Evolutionary conservation across 202 grass and related monocot genomes (phyloP).

Genomic region (Zizania palustris): DNA sequence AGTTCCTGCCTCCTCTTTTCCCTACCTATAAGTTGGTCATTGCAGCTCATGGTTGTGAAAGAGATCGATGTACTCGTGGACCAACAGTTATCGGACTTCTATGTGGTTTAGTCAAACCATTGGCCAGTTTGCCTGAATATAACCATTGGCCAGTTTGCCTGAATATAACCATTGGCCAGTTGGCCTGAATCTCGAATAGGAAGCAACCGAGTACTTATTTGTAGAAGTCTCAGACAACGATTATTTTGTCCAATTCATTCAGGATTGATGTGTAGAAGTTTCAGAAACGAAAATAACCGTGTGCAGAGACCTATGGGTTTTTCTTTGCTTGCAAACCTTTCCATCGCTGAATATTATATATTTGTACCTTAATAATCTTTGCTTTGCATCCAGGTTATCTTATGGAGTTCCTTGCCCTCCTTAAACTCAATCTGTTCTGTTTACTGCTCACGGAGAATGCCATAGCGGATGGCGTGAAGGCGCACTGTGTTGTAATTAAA

Average conservation of each 20-base stretch:
- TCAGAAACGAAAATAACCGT: not conserved
- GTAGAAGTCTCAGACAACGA: slow-evolving; percentile 6
- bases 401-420: not conserved
- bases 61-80: slow-evolving; percentile 29
- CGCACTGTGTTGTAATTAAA: not conserved
- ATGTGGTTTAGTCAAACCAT: slow-evolving; percentile 1
- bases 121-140: not conserved
- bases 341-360: not conserved
- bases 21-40: not conserved
- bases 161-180: not conserved
- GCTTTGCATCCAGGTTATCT: not conserved
- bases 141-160: not conserved
- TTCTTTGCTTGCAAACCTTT: slow-evolving; percentile 20
- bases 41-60: slow-evolving; percentile 35
- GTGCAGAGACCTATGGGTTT: not conserved
- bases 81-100: slow-evolving; percentile 20
- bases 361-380: not conserved
- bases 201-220: not conserved
- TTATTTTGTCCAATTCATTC: slow-evolving; percentile 14
- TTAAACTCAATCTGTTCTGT: not conserved
- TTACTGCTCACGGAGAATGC: not conserved
- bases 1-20: not conserved
- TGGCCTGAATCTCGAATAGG: not conserved
- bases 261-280: not conserved
- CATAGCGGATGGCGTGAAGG: not conserved